These are phyloP conservation scores for Lasiodiplodia gonubiensis DNA, from an alignment of 2,329 filamentous ascomycete species.

Conservation along the genomic window DNA sequence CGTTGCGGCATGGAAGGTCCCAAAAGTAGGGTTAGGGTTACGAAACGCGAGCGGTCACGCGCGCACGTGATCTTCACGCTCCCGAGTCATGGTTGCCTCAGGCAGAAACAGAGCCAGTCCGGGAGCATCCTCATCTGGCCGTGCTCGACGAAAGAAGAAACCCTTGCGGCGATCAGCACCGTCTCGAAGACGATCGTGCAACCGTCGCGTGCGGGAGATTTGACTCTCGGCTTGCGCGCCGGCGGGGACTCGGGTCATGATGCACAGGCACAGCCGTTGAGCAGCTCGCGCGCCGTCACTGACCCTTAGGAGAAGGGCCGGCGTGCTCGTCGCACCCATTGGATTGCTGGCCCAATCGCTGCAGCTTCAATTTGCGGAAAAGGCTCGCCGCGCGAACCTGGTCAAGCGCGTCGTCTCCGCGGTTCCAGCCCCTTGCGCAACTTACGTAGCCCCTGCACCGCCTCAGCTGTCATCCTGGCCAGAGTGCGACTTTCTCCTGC, in stretches of 20 bases:
- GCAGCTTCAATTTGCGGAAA: background rate
- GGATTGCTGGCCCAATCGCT: background rate
- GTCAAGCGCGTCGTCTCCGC: conserved; percentile 4
- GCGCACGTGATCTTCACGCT: background rate
- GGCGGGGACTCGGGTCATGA: conserved; percentile 6
- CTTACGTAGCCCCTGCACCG: conserved; percentile 29
- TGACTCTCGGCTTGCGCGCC: conserved; percentile 5
- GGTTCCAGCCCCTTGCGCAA: conserved; percentile 26
- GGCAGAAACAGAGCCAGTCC: background rate
- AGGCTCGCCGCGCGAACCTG: conserved; percentile 2
- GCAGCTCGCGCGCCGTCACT: background rate
- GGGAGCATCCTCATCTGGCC: background rate
- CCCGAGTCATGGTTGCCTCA: background rate
- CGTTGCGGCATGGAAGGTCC: background rate
- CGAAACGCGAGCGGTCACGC: background rate
- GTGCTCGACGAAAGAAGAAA: conserved; percentile 15
- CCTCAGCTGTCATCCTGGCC: conserved; percentile 23
- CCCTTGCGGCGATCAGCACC: conserved; percentile 19
- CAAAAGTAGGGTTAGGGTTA: conserved; percentile 8
- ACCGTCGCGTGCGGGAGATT: conserved; percentile 22
- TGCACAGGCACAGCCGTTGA: background rate
- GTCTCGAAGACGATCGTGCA: conserved; percentile 20
- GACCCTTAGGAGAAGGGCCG: background rate
- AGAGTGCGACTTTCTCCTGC: conserved; percentile 19
- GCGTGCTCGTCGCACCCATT: background rate